A percentile compares a stretch with the other conserved stretches of the same genome.
phyloP scores from a whole-genome alignment of 2,329 filamentous ascomycete genomes.

The Stagonosporopsis chrysanthemi region DNA sequence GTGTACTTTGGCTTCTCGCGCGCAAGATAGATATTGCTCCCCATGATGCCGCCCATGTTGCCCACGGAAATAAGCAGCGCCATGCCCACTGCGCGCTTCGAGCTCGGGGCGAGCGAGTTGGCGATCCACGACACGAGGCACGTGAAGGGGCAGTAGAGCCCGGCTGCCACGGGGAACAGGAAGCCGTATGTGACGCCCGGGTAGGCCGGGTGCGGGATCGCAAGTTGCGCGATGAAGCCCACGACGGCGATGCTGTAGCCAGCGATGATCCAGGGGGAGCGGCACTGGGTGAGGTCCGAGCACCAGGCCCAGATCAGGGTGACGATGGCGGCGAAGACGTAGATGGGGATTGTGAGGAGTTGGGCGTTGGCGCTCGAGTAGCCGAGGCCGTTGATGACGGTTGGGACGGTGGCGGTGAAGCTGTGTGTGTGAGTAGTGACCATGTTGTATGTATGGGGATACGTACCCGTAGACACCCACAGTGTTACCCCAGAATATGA shows the following conservation, averaged over 20 bases:
- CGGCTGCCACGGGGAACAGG: constrained; percentile 47
- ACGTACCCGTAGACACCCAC: constrained; percentile 47
- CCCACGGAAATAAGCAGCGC: constrained; percentile 59
- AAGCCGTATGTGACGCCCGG: constrained; percentile 56
- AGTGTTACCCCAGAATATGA: constrained; percentile 51
- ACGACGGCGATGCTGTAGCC: constrained; percentile 60
- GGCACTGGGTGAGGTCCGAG: constrained; percentile 60
- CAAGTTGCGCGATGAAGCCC: constrained; percentile 65
- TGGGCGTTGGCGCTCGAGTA: constrained; percentile 53
- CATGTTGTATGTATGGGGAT: neutral
- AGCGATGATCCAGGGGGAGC: constrained; percentile 62
- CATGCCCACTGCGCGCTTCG: constrained; percentile 55
- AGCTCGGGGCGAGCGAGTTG: constrained; percentile 45
- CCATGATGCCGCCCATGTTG: constrained; percentile 55
- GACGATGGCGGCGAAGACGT: constrained; percentile 52
- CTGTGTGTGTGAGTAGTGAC: constrained; percentile 24
- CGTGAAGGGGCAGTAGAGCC: constrained; percentile 48
- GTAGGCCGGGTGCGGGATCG: constrained; percentile 52
- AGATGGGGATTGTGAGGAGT: constrained; percentile 53
- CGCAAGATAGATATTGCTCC: constrained; percentile 59
- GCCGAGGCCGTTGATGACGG: constrained; percentile 53
- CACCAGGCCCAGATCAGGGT: constrained; percentile 54
- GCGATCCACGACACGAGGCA: constrained; percentile 48
- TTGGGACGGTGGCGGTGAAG: constrained; percentile 52
- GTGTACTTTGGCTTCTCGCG: constrained; percentile 58